Conservation (phyloP, 305 asterid species). For the Fraxinus xanthoxyloides region DNA sequence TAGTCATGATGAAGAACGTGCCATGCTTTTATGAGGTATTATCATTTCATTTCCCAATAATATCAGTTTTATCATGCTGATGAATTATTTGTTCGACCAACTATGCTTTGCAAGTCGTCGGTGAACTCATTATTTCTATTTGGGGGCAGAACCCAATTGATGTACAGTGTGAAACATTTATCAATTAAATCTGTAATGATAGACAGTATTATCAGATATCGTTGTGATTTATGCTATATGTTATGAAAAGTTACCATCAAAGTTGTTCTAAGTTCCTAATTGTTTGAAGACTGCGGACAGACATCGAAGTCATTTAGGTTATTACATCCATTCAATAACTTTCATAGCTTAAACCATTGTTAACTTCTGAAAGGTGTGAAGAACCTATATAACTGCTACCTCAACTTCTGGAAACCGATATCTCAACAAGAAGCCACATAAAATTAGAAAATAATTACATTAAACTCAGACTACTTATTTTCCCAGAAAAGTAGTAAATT, state of each 20-base stretch:
- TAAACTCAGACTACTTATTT: constrained; percentile 8
- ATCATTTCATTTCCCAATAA: constrained; percentile 13
- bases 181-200: neutral
- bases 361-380: constrained; percentile 25
- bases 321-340: constrained; percentile 9
- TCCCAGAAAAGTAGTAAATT: neutral
- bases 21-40: constrained; percentile 17
- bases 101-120: neutral
- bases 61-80: constrained; percentile 11
- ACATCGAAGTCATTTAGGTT: neutral
- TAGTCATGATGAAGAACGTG: constrained; percentile 2
- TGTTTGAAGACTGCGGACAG: constrained; percentile 7
- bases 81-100: neutral
- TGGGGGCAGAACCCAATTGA: neutral
- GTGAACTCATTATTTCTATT: neutral
- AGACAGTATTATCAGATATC: neutral
- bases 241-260: neutral
- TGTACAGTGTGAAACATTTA: neutral
- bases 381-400: constrained; percentile 32
- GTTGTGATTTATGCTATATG: neutral
- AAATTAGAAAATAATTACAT: constrained; percentile 1
- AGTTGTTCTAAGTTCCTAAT: neutral
- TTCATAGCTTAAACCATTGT: constrained; percentile 26
- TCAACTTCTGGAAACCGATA: constrained; percentile 40
- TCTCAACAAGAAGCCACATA: constrained; percentile 31